Percentiles rank a stretch among this genome's conserved stretches.
Evolutionary conservation across 345 rosid genomes (phyloP).

Genomic region (Clausena lansium): DNA sequence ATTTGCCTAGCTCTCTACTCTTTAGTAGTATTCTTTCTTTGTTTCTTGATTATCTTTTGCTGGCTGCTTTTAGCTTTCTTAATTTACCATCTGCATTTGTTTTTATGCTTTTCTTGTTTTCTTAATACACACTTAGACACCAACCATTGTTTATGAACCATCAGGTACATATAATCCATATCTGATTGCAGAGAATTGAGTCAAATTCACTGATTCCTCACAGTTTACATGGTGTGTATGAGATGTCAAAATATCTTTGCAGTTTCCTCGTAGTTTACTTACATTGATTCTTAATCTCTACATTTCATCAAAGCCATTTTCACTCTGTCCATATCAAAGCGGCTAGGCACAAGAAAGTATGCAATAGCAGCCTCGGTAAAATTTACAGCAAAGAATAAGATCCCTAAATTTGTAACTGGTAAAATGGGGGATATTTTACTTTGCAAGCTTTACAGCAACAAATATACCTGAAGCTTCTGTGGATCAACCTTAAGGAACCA

Average conservation of each 20-base stretch:
- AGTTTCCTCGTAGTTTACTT: neutral
- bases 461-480: conserved; percentile 2
- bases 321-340: neutral
- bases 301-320: neutral
- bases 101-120: no score
- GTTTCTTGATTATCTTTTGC: no score
- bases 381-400: neutral
- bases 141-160: no score
- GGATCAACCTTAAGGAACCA: neutral
- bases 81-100: no score
- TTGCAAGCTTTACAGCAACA: neutral
- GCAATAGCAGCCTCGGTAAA: neutral
- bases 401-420: neutral
- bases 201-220: no score
- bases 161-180: no score
- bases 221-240: neutral
- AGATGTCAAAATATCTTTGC: neutral
- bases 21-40: no score
- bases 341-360: neutral
- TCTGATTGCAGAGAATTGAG: no score
- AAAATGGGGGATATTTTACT: neutral
- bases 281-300: neutral
- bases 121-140: no score
- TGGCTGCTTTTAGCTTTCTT: no score
- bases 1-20: no score